Evolutionary conservation across 306 rosid species (phyloP), one percentile per base, ranked within the genome.

Genomic region (Prunus mume): DNA sequence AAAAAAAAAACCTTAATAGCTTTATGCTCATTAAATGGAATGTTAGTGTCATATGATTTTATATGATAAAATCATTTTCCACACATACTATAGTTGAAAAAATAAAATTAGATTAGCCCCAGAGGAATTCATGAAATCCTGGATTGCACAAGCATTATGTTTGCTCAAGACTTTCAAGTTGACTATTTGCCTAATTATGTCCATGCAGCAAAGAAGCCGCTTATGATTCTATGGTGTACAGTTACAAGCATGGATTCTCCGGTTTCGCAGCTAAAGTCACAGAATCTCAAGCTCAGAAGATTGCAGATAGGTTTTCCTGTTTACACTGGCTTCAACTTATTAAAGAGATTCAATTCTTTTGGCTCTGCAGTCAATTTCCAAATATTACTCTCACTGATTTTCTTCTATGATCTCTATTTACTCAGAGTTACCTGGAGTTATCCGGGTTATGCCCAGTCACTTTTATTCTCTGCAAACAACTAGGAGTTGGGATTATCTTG

Each of bases 221-320:
- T 20, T n/a, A 38, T 64, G 78, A 76, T 32, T 78, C 76, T 17
- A 76, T 85, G 78, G 79, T 85, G 17, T 85, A 82, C 58, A 82
- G 84, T 62, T 85, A 79, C 77, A 85, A 50, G 71, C 87, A 82
- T 66, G 82, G 83, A 22, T 82, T 83, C 58, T 74, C 83, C 17
- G 87, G 85, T 13, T 83, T 83, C 55, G 83, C 86, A n/a, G 83
- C 86, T 27, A 80, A 70, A 76, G 77, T 86, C 6, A 79, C 88
- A 20, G 72, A 65, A 12, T 43, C 80, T 62, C 84, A 85, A 64
- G 88, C 80, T 11, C 73, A 79, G 55, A 76, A 32, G 32, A 46
- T 79, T 54, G 68, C 80, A 43, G 86, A 80, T 82, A 30, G 41
- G 41, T 34, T 34, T 32, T 32, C 38, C 38, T 32, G 38, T 32